Percentiles rank a stretch among this genome's conserved stretches.
phyloP scores from a whole-genome alignment of 371 early-diverging fungal genomes.

The Fennellomyces sp. region DNA sequence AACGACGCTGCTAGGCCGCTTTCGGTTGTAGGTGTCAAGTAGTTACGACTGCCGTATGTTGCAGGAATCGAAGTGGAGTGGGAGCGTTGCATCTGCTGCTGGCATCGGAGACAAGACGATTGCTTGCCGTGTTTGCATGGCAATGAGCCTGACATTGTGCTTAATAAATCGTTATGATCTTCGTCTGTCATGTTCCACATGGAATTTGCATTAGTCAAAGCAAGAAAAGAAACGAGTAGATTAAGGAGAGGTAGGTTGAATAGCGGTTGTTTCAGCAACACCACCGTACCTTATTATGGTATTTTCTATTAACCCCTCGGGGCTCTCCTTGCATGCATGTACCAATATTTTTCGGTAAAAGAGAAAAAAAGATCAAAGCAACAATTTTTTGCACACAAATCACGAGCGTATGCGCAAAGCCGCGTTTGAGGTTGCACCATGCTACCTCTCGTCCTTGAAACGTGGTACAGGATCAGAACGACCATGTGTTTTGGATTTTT shows the following conservation, averaged over 20 bases:
- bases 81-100: not conserved
- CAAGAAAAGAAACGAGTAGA: not conserved
- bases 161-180: not conserved
- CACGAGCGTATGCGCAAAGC: not conserved
- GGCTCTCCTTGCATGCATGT: too few relatives aligned
- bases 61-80: not conserved
- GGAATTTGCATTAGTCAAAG: not conserved
- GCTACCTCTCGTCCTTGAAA: not conserved
- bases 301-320: too few relatives aligned
- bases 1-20: not conserved
- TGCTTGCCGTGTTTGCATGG: conserved; percentile 3
- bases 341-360: not conserved
- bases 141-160: not conserved
- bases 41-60: not conserved
- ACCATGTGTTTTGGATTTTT: not conserved
- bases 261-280: too few relatives aligned
- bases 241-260: too few relatives aligned
- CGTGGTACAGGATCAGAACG: not conserved
- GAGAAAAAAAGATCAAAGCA: not conserved
- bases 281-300: too few relatives aligned
- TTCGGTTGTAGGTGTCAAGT: not conserved
- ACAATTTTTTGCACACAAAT: not conserved
- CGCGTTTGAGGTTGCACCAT: conserved; percentile 4
- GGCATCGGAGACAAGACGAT: conserved; percentile 2
- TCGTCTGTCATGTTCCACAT: not conserved